These are phyloP conservation scores for Kodamaea sp. DNA, from an alignment of 1,139 yeast species.

Conservation along the genomic window DNA sequence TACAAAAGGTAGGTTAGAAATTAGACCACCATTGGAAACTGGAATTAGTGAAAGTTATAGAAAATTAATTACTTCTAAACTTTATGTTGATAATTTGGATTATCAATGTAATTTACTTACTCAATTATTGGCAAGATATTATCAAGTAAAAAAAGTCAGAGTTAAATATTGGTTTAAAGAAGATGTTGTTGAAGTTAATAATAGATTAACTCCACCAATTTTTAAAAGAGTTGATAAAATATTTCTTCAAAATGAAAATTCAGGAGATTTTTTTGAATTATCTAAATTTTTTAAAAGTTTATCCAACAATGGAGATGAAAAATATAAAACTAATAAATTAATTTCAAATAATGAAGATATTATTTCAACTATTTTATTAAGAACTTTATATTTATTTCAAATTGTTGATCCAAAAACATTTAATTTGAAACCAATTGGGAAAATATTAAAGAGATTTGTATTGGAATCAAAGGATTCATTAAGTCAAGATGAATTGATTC, in stretches of 20 bases:
- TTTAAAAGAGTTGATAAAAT: slow-evolving; percentile 26
- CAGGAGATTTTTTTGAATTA: slow-evolving; percentile 29
- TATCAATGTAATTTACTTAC: slow-evolving; percentile 66
- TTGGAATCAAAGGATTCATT: slow-evolving; percentile 23
- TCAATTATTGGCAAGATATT: slow-evolving; percentile 76
- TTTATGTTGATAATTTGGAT: slow-evolving; percentile 50
- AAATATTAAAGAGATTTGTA: slow-evolving; percentile 39
- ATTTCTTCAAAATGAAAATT: slow-evolving; percentile 11
- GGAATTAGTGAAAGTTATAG: slow-evolving; percentile 58
- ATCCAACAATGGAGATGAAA: slow-evolving; percentile 6
- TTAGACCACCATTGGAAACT: slow-evolving; percentile 71
- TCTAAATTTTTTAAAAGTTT: slow-evolving; percentile 32
- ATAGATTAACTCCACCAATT: slow-evolving; percentile 50
- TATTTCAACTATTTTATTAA: slow-evolving; percentile 55
- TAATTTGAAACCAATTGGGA: slow-evolving; percentile 56
- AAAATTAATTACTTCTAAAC: slow-evolving; percentile 44
- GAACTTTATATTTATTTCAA: slow-evolving; percentile 56
- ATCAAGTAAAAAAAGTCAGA: slow-evolving; percentile 67
- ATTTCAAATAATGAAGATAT: slow-evolving; percentile 49
- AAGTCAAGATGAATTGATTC: slow-evolving; percentile 23
- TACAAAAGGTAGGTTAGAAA: slow-evolving; percentile 58
- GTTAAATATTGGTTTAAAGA: slow-evolving; percentile 61
- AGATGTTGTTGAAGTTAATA: slow-evolving; percentile 44
- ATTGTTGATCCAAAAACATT: slow-evolving; percentile 45
- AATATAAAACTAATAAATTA: slow-evolving; percentile 14